phyloP scores from a whole-genome alignment of 192 early-diverging fungal genomes.

The Coemansia aciculifera region DNA sequence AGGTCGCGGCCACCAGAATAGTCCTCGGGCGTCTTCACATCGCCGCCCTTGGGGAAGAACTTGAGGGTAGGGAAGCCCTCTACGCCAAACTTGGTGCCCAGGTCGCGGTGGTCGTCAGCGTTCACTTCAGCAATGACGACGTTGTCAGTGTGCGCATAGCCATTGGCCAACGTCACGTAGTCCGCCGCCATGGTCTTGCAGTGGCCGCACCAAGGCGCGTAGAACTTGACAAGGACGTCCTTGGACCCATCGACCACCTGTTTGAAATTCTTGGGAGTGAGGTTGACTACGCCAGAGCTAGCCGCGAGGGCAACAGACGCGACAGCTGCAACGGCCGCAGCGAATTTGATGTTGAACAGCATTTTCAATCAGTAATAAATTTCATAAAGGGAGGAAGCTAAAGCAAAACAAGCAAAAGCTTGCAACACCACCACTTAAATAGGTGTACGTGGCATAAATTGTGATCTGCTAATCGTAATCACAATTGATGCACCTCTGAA shows the following conservation, averaged over 20 bases:
- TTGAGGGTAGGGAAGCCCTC: constrained; percentile 89
- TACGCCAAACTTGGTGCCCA: constrained; percentile 76
- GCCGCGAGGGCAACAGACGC: constrained; percentile 38
- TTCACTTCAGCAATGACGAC: constrained; percentile 90
- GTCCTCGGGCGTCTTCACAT: constrained; percentile 68
- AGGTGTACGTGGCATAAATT: background rate
- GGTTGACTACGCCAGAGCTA: constrained; percentile 33
- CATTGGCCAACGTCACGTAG: constrained; percentile 80
- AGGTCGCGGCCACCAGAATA: constrained; percentile 84
- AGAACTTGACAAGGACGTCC: constrained; percentile 83
- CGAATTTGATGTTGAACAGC: constrained; percentile 42
- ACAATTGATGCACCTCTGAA: background rate
- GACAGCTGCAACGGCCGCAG: constrained; percentile 34
- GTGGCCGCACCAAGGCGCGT: constrained; percentile 88
- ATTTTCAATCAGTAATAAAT: constrained; percentile 1
- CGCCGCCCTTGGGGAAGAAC: constrained; percentile 86
- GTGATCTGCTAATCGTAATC: background rate
- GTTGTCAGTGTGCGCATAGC: constrained; percentile 71
- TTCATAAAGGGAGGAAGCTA: background rate
- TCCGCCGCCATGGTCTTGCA: constrained; percentile 71
- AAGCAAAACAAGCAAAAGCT: too few relatives aligned
- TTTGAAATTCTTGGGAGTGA: constrained; percentile 55
- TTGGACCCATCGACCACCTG: constrained; percentile 67
- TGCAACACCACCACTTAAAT: background rate
- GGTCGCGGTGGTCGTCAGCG: constrained; percentile 81